Percentiles rank a stretch among this genome's conserved stretches.
Evolutionary conservation across 257 asterid species (phyloP).

Genomic region (Euphrasia confusa): DNA sequence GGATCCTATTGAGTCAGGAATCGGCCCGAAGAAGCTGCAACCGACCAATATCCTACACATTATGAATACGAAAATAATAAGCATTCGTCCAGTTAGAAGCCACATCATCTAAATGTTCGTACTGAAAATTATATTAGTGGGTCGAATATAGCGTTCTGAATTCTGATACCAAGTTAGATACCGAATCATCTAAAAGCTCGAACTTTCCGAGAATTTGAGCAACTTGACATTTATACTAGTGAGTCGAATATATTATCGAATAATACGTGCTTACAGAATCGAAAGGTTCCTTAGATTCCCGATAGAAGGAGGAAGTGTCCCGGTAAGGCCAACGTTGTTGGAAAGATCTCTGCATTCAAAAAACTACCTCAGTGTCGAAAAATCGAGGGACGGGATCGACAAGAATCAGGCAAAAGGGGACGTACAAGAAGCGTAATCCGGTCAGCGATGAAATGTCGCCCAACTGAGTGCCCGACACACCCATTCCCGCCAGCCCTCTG

Average conservation of each 20-base stretch:
- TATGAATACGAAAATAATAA: too few species aligned
- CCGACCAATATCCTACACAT: conserved; percentile 67
- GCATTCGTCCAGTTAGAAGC: too few species aligned
- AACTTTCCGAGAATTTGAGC: too few species aligned
- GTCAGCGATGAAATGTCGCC: conserved; percentile 63
- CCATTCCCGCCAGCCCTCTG: conserved; percentile 62
- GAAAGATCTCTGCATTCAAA: conserved; percentile 73
- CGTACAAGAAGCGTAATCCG: conserved; percentile 54
- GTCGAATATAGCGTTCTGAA: too few species aligned
- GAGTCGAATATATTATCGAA: too few species aligned
- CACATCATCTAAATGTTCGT: too few species aligned
- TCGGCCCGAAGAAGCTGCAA: conserved; percentile 80
- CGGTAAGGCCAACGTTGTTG: conserved; percentile 68
- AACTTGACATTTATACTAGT: too few species aligned
- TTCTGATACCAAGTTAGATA: too few species aligned
- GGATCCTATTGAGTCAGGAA: conserved; percentile 78
- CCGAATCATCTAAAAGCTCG: too few species aligned
- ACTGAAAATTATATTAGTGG: too few species aligned
- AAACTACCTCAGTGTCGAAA: neutral
- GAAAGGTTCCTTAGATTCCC: conserved; percentile 68
- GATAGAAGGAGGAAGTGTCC: conserved; percentile 66
- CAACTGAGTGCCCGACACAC: conserved; percentile 49
- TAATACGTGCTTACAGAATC: conserved; percentile 37
- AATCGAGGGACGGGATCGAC: conserved; percentile 2
- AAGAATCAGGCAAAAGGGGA: conserved; percentile 10